These are phyloP conservation scores for Fomes fomentarius DNA, from an alignment of 1,284 basidiomycete genomes.

Conservation along the genomic window DNA sequence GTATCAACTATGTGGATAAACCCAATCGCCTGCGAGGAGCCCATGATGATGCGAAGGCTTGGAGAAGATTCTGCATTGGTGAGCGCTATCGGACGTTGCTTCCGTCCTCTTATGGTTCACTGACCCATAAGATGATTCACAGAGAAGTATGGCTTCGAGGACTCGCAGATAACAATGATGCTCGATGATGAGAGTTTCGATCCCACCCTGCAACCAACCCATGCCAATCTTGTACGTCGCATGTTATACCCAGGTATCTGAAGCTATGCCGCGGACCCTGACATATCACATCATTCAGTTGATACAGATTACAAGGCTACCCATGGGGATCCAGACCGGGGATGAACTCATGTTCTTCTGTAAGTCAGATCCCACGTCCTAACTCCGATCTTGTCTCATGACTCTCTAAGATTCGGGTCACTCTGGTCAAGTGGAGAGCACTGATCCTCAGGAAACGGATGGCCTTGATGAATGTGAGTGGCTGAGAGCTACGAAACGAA, in stretches of 20 bases:
- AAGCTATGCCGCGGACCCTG: not conserved
- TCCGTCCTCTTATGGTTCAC: too few species aligned
- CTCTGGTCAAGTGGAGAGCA: conserved; percentile 14
- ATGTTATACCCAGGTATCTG: too few species aligned
- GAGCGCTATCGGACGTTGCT: not conserved
- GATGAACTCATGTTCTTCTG: too few species aligned
- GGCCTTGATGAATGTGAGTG: conserved; percentile 23
- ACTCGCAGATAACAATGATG: conserved; percentile 34
- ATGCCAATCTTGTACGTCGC: conserved; percentile 24
- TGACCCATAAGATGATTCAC: not conserved
- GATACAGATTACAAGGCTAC: too few species aligned
- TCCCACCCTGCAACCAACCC: conserved; percentile 5
- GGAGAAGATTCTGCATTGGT: conserved; percentile 14
- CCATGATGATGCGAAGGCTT: conserved; percentile 15
- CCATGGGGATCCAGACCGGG: too few species aligned
- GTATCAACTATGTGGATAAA: not conserved
- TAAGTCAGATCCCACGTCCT: too few species aligned
- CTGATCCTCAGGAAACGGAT: conserved; percentile 21
- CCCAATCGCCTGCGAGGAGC: conserved; percentile 4
- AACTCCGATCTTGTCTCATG: too few species aligned
- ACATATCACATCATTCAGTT: too few species aligned
- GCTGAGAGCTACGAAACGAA: not conserved
- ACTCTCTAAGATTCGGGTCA: conserved; percentile 16
- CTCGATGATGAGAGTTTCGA: conserved; percentile 26
- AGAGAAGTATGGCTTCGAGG: conserved; percentile 32